phyloP scores from a whole-genome alignment of 768 basidiomycete genomes.

The Crepidotus variabilis region DNA sequence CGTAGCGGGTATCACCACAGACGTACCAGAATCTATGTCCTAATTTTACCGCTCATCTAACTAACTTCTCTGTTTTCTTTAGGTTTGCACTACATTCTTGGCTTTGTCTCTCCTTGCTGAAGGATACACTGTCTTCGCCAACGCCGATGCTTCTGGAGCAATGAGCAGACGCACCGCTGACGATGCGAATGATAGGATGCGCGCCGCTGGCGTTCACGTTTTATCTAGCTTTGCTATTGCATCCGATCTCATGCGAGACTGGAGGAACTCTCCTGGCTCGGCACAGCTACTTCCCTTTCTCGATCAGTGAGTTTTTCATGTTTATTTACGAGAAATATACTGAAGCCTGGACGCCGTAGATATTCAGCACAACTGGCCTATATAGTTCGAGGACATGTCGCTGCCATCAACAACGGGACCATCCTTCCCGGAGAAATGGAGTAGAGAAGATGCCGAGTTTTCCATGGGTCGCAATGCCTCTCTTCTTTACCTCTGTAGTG shows the following conservation, averaged over 20 bases:
- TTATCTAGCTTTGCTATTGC: conserved; percentile 40
- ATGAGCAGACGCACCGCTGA: conserved; percentile 34
- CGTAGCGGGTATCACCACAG: conserved; percentile 46
- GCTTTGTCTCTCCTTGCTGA: conserved; percentile 42
- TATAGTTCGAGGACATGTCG: not conserved
- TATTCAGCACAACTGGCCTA: not conserved
- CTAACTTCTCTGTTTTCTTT: not conserved
- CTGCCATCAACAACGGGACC: not conserved
- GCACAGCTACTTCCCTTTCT: conserved; percentile 38
- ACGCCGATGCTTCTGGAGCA: conserved; percentile 44
- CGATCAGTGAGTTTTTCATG: conserved; percentile 31
- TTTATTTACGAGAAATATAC: not conserved
- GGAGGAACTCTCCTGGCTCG: conserved; percentile 43
- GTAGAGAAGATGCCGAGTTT: too few species aligned
- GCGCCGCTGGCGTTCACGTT: conserved; percentile 41
- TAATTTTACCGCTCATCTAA: not conserved
- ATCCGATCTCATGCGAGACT: conserved; percentile 47
- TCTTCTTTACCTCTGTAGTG: too few species aligned
- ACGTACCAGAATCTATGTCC: conserved; percentile 25
- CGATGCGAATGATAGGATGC: conserved; percentile 46
- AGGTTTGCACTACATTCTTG: conserved; percentile 48
- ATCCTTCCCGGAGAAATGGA: not conserved
- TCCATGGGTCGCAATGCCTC: too few species aligned
- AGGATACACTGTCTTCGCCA: conserved; percentile 45
- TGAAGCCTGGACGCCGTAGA: not conserved